Conservation (phyloP, 2,329 filamentous ascomycete species). For the Talaromyces pinophilus region DNA sequence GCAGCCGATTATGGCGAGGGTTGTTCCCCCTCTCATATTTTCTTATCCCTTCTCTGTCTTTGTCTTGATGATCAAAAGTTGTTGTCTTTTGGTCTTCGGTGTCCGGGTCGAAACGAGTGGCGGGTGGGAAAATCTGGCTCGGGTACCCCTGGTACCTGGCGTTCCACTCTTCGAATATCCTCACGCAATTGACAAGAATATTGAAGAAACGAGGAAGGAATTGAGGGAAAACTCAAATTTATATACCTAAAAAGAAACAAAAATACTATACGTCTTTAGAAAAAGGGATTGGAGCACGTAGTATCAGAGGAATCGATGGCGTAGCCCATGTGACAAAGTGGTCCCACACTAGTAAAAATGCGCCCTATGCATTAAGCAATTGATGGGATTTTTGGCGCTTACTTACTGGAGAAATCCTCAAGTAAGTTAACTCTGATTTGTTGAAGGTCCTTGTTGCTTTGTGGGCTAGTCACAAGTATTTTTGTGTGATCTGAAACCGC, state of each 20-base stretch:
- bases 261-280: background rate
- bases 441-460: background rate
- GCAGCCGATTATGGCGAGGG: conserved; percentile 20
- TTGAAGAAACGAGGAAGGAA: background rate
- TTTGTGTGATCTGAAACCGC: background rate
- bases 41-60: background rate
- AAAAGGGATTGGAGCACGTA: background rate
- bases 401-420: background rate
- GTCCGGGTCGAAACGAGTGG: background rate
- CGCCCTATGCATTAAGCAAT: background rate
- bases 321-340: conserved; percentile 5
- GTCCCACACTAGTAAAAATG: conserved; percentile 9
- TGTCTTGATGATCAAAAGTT: background rate
- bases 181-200: background rate
- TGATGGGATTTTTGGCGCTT: conserved; percentile 1
- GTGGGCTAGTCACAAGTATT: background rate
- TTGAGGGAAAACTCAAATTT: background rate
- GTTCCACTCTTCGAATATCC: background rate
- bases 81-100: background rate
- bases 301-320: conserved; percentile 7
- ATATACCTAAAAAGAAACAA: background rate
- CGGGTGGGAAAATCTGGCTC: background rate
- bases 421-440: background rate
- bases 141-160: background rate
- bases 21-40: conserved; percentile 20